Evolutionary conservation across 805 yeast species (phyloP), one percentile per base, ranked within the genome.

Genomic region (Saccharomyces jurei): DNA sequence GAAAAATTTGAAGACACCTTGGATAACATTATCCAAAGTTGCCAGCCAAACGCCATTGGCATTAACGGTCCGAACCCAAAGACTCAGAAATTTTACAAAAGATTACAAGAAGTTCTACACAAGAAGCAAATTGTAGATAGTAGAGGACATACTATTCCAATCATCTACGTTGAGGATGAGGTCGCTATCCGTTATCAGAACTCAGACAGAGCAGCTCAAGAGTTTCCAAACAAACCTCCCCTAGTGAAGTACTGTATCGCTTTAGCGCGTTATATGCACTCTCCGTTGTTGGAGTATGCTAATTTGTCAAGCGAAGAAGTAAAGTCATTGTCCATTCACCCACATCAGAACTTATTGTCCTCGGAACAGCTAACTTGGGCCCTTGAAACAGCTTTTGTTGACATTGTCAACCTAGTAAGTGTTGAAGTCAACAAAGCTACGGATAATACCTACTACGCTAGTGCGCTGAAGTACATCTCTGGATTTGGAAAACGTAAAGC

Each of bases 401-500:
- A 94, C 71, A 83, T 86, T 56, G 87, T 88, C 13, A 90, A 92
- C 68, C 75, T 89, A 75, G 96, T 88, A 52, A 99, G 99, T 65
- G 87, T 92, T 28, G 97, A 92, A 61, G 84, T 94, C 63, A 92
- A 94, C 63, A 91, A 86, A 58, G 96, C 97, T 6, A 84, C 89
- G 5, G 87, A 87, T 54, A 69, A 68, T 46, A 75, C 82, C 0
- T 87, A 89, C 63, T 71, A 82, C 56, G 88, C 96, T 2, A 80
- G 81, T 32, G 71, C 82, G 52, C 74, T 94, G 57, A 94, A 83
- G 30, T 94, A 80, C 66, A 81, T 94, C 51, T 82, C 95, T 8
- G 99, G 99, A 26, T 77, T 94, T 56, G 99, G 99, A 47, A 96
- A 96, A 51, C 84, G 99, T 74, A 94, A 94, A 70, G 92, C 98